Evolutionary conservation across 805 yeast genomes (phyloP).

Genomic region (Candida ponderosae): DNA sequence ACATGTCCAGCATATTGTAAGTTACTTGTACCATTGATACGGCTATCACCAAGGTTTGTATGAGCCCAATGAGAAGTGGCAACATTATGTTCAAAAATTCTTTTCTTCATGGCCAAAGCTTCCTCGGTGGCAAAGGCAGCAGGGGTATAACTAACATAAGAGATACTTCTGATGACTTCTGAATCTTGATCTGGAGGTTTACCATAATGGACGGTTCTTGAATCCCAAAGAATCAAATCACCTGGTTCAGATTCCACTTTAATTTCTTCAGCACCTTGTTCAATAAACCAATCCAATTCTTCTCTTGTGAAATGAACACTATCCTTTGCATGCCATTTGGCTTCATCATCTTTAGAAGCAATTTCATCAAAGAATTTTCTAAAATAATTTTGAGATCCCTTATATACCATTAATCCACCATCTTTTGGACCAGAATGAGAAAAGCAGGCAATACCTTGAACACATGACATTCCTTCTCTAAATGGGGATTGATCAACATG

Average conservation of each 20-base stretch:
- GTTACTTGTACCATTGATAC: too few relatives aligned
- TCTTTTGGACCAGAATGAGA: conserved; percentile 21
- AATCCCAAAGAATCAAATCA: conserved; percentile 28
- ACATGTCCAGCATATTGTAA: background rate
- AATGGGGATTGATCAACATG: conserved; percentile 28
- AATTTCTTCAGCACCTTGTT: conserved; percentile 19
- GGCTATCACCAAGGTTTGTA: conserved; percentile 11
- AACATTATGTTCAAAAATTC: conserved; percentile 12
- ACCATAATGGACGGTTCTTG: conserved; percentile 22
- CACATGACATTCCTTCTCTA: conserved; percentile 22
- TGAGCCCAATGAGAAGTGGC: conserved; percentile 22
- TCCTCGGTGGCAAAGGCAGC: conserved; percentile 21
- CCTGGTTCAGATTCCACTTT: conserved; percentile 25
- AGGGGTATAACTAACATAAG: conserved; percentile 19
- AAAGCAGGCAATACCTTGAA: conserved; percentile 25
- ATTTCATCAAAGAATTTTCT: conserved; percentile 9
- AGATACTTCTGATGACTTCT: conserved; percentile 14
- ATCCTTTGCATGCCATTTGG: conserved; percentile 17
- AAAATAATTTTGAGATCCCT: conserved; percentile 19
- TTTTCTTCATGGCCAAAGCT: conserved; percentile 9
- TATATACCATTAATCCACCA: conserved; percentile 25
- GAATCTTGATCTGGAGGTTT: conserved; percentile 13
- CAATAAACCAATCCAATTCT: conserved; percentile 16
- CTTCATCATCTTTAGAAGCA: conserved; percentile 3
- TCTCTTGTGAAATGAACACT: conserved; percentile 12